Evolutionary conservation across 345 rosid species (phyloP).

Genomic region (Boechera stricta): DNA sequence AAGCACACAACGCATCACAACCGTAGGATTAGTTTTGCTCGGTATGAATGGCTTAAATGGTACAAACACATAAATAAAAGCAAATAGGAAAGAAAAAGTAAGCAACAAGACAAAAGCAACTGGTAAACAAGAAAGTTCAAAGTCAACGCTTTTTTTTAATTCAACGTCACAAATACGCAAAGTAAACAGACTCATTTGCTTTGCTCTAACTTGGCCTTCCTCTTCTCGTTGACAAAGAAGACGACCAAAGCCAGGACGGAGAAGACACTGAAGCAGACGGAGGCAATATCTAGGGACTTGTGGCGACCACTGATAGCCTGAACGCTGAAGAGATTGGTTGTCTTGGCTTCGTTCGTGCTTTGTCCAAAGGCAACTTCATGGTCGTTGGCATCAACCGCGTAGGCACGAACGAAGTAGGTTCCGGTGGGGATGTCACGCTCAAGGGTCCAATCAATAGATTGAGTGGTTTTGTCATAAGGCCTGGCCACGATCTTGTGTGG

Average conservation of each 20-base stretch:
- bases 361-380: constrained; percentile 51
- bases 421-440: constrained; percentile 49
- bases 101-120: constrained; percentile 21
- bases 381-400: constrained; percentile 35
- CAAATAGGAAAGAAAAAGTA: constrained; percentile 8
- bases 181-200: constrained; percentile 41
- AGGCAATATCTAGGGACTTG: constrained; percentile 46
- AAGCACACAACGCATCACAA: constrained; percentile 30
- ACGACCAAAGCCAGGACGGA: constrained; percentile 40
- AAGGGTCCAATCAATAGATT: constrained; percentile 34
- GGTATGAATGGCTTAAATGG: constrained; percentile 22
- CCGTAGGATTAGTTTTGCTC: constrained; percentile 29
- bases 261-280: constrained; percentile 48
- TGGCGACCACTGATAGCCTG: constrained; percentile 49
- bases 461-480: constrained; percentile 32
- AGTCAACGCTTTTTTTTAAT: constrained; percentile 26
- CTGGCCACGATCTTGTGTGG: constrained; percentile 43
- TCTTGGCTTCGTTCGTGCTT: constrained; percentile 39
- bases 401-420: constrained; percentile 47
- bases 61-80: constrained; percentile 23
- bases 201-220: constrained; percentile 45
- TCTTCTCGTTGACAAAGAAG: constrained; percentile 48
- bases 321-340: constrained; percentile 38
- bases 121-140: constrained; percentile 23
- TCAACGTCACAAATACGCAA: constrained; percentile 30